Evolutionary conservation across 305 asterid genomes (phyloP), one percentile per base, ranked within the genome.

Genomic region (Solanum hybrid): DNA sequence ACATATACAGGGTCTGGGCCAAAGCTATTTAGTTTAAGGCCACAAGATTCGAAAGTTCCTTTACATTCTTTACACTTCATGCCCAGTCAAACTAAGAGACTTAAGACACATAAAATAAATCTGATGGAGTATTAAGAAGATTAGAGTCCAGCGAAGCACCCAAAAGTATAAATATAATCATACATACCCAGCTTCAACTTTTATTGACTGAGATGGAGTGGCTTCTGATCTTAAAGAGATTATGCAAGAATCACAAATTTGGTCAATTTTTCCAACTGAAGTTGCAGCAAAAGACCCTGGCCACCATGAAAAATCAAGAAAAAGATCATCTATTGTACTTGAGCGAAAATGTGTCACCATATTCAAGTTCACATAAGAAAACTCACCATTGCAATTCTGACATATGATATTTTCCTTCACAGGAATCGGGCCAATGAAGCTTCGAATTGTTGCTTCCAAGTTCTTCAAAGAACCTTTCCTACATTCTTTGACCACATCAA

Each of bases 401-500:
- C 99, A 97, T 89, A 90, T 87, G 80, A 95, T 93, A 81, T 95
- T 92, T 95, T 96, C 98, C 91, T 92, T 95, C 92, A 91, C 94
- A 86, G 96, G 98, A 93, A 93, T 76, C 84, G 97, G 98, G 76
- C 99, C 98, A 32, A 96, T 93, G 90, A 95, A 91, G 89, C 94
- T 94, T 69, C 91, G 98, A 91, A 97, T 90, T 73, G 96, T 94
- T 92, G 94, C 96, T 93, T 96, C 98, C 88, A 97, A 88, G 51
- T 94, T 90, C 93, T 95, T 94, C 85, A 93, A 89, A 86, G 97
- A 92, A 91, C 95, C 90, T 91, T 95, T 96, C 86, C 98, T 93
- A 89, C 98, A 95, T 91, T 95, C 99, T 92, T 95, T 96, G 93
- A 97, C 98, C 91, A 96, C 97, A 89, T 97, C 99, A 92, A 96